Evolutionary conservation across 352 stramenopile species (phyloP), one percentile per base, ranked within the genome.

Genomic region (Globisporangium cylindrosporum): DNA sequence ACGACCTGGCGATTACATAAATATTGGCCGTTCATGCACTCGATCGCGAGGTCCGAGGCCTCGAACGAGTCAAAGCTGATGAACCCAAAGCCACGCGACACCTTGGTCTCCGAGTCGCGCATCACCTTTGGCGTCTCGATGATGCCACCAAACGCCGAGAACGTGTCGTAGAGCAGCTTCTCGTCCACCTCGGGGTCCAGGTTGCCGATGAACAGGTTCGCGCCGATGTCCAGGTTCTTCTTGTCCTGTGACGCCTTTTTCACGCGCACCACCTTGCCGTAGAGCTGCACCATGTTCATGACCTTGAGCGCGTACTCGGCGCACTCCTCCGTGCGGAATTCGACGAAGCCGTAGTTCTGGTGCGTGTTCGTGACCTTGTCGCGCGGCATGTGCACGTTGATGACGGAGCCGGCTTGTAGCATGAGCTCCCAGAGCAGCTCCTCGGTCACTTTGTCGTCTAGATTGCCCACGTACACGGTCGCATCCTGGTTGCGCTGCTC

Each of bases 211-310:
- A 99, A 99, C 4, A 99, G 83, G 79, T 99, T 99, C 4, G 98
- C 98, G 38, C 98, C 98, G n/a, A 99, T 96, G 79, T 99, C 97
- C 43, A 98, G 76, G 38, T 80, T 94, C 73, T 99, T 98, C 73
- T 93, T 94, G 77, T 99, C 97, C 67, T 98, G 89, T 25, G 86
- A 96, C 20, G 92, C 93, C 76, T 99, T 99, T 73, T 97, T 98
- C 12, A 99, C 95, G 24, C 94, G 86, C 41, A 99, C 81, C 3
- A 97, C 94, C 62, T 97, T 92, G 27, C 94, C 94, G 77, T 94
- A 99, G n/a, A 99, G 76, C 78, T 99, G 98, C 48, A 99, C 88
- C 96, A 99, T 99, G 81, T 98, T 99, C 68, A 99, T 83, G n/a
- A 99, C 92, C 68, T 98, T 98, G 61, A 99, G 97, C 10, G 96